Base-by-base conservation (phyloP, 371 early-diverging fungal species). In the Mortierella sp. region DNA sequence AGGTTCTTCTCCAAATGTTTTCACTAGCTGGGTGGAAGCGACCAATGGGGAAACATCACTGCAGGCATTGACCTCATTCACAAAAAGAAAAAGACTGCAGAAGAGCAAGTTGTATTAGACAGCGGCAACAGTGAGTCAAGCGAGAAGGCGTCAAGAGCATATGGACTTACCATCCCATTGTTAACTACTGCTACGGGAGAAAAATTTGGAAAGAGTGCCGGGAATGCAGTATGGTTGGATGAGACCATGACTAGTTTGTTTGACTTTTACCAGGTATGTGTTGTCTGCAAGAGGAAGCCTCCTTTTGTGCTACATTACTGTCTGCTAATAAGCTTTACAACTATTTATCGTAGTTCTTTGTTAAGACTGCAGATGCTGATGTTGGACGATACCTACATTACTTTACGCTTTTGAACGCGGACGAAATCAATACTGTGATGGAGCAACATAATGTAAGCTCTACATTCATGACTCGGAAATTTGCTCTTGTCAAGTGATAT, bases 21-120 rank as follows among this genome's bases (percentile, higher is more conserved):
- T 45, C 6, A 23, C 2, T 70, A 96, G 92, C 61, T 97, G 23
- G 98, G 98, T 29, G 98, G 98, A n/a, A 94, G 92, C 68, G 98
- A 98, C 76, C 98, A 98, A 76, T 97, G 98, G 98, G 98, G 98
- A 2, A 98, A 98, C 76, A 98, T 98, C 66, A 90, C 92, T 0
- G 94, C 98, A 0, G 98, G 98, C 31, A 94, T 96, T 40, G 98
- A 98, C 49, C 77, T 97, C 76, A 96, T 98, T 51, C 87, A 89
- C 61, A 92, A 90, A 65, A 89, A 66, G 67, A 72, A 64, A 54
- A 66, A 43, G 49, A 83, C 68, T 10, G 45, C 55, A 57, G 64
- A 67, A 63, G 75, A 64, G 49, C 75, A 64, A 59, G 71, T 66
- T 40, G 42, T 63, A 67, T 84, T 66, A 66, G 76, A 57, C 10